These are phyloP conservation scores for Tarenaya hassleriana DNA, from an alignment of 345 rosid species.

Conservation along the genomic window DNA sequence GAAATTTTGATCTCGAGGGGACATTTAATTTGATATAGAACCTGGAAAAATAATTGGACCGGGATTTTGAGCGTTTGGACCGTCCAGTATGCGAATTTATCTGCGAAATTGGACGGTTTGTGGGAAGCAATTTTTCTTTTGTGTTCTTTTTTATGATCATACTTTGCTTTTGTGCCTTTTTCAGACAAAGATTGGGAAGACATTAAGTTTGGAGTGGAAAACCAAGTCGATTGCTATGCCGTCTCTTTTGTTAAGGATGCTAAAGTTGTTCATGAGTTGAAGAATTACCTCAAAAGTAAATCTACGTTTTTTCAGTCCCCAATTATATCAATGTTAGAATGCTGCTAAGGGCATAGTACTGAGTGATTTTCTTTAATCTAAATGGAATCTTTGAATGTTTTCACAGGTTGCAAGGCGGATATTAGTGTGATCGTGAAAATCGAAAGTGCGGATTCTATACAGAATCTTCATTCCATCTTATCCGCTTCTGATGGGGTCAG, in stretches of 20 bases:
- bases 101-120: constrained; percentile 38
- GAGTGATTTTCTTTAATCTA: no score
- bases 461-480: constrained; percentile 80
- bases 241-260: constrained; percentile 98
- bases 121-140: constrained; percentile 26
- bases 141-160: constrained; percentile 2
- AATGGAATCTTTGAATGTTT: constrained; percentile 22
- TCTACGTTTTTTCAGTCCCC: neutral
- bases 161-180: constrained; percentile 7
- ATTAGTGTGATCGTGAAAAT: constrained; percentile 81
- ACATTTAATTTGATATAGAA: neutral
- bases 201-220: constrained; percentile 95
- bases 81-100: constrained; percentile 52
- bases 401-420: constrained; percentile 70
- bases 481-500: constrained; percentile 95
- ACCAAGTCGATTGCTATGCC: constrained; percentile 91
- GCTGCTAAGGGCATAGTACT: no score
- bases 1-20: neutral
- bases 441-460: constrained; percentile 94
- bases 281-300: constrained; percentile 75
- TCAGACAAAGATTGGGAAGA: constrained; percentile 99
- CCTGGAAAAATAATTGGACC: constrained; percentile 45
- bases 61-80: constrained; percentile 54
- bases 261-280: constrained; percentile 77
- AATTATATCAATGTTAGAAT: neutral